Conservation (phyloP, 176 grass and related monocot genomes). For the Tuctoria greenei region DNA sequence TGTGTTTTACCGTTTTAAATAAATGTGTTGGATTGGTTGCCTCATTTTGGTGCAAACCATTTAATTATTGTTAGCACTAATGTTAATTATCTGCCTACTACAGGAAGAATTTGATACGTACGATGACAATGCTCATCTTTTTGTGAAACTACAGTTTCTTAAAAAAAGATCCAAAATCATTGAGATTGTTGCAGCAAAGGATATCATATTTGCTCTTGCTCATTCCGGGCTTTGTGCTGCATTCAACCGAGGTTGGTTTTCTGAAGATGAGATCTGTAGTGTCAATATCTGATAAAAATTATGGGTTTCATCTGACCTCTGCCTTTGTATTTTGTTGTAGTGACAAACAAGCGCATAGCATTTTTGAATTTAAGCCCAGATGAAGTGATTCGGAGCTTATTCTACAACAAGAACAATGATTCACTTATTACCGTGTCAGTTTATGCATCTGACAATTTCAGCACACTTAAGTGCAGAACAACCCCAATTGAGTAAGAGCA, state of each 20-base stretch:
- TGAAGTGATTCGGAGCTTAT: slow-evolving; percentile 98
- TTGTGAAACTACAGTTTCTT: slow-evolving; percentile 91
- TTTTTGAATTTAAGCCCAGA: slow-evolving; percentile 96
- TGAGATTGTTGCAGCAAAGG: slow-evolving; percentile 95
- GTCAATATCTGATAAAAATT: background rate
- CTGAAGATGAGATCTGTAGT: slow-evolving; percentile 15
- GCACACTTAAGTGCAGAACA: slow-evolving; percentile 97
- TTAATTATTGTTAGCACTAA: slow-evolving; percentile 1
- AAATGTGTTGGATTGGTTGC: background rate
- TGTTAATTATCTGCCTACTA: slow-evolving; percentile 20
- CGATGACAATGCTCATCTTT: slow-evolving; percentile 82
- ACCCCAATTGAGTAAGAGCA: slow-evolving; percentile 87
- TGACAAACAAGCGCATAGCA: slow-evolving; percentile 81
- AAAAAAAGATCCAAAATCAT: slow-evolving; percentile 95
- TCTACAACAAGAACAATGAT: slow-evolving; percentile 99
- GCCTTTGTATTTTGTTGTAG: slow-evolving; percentile 53
- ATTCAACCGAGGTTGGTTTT: slow-evolving; percentile 77
- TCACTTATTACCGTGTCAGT: slow-evolving; percentile 99
- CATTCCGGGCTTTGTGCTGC: slow-evolving; percentile 96
- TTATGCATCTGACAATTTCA: slow-evolving; percentile 96
- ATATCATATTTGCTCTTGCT: slow-evolving; percentile 97
- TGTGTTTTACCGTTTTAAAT: background rate
- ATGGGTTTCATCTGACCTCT: slow-evolving; percentile 1
- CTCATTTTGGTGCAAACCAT: background rate
- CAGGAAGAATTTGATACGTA: slow-evolving; percentile 96